These are phyloP conservation scores for Clavispora fructus DNA, from an alignment of 805 yeast species.

Conservation along the genomic window DNA sequence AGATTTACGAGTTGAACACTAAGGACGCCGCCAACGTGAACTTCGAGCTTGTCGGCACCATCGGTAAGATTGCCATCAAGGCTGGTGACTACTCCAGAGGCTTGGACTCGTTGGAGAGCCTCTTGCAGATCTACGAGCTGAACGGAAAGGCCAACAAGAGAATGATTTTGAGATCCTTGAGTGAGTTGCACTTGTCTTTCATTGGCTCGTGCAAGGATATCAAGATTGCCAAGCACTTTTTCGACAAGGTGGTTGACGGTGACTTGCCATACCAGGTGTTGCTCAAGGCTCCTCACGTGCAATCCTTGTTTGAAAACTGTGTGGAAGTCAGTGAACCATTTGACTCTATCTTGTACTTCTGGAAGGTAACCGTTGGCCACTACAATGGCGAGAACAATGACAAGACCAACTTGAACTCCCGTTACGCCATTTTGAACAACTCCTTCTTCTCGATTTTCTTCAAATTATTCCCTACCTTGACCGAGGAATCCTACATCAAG, in stretches of 20 bases:
- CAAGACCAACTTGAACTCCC: constrained; percentile 53
- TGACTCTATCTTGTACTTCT: constrained; percentile 52
- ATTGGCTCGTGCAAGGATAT: constrained; percentile 75
- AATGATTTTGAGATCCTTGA: constrained; percentile 46
- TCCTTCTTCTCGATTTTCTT: constrained; percentile 67
- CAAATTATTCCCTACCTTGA: constrained; percentile 46
- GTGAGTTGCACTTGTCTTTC: constrained; percentile 72
- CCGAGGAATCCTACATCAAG: constrained; percentile 50
- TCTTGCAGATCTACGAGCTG: constrained; percentile 48
- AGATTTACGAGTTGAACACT: constrained; percentile 46
- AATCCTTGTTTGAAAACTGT: constrained; percentile 56
- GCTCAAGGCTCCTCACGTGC: constrained; percentile 69
- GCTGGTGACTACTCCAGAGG: constrained; percentile 65
- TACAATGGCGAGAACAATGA: constrained; percentile 36
- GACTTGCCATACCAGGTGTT: constrained; percentile 70
- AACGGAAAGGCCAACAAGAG: constrained; percentile 4
- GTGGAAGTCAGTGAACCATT: constrained; percentile 54
- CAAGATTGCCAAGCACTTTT: constrained; percentile 65
- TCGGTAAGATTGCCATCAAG: constrained; percentile 67
- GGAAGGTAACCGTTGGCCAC: constrained; percentile 56
- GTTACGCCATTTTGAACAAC: constrained; percentile 67
- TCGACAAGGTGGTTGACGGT: constrained; percentile 62
- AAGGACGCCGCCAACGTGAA: constrained; percentile 24
- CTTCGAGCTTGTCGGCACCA: constrained; percentile 56
- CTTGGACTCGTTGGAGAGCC: constrained; percentile 53